These are phyloP conservation scores for Paracamarosporium sp. DNA, from an alignment of 2,329 filamentous ascomycete genomes.

Conservation along the genomic window DNA sequence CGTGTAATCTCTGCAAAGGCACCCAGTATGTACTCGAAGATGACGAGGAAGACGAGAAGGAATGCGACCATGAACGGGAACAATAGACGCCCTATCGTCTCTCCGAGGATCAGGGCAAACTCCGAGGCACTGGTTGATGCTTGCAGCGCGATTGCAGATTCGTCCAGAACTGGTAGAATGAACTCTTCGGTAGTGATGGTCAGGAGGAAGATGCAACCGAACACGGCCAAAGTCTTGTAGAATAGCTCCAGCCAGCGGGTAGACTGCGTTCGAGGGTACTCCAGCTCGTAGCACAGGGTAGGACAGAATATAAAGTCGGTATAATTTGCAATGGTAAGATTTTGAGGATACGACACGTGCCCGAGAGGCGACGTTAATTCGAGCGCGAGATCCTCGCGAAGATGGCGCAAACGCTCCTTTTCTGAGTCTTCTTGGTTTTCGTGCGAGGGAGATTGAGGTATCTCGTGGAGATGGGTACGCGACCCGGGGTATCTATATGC, in stretches of 20 bases:
- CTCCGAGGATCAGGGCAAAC: conserved; percentile 78
- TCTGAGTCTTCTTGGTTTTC: conserved; percentile 52
- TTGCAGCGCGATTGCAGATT: conserved; percentile 67
- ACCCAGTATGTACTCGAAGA: conserved; percentile 95
- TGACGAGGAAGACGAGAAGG: conserved; percentile 93
- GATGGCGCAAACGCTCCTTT: conserved; percentile 59
- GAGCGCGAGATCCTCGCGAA: conserved; percentile 85
- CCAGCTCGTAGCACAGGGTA: conserved; percentile 95
- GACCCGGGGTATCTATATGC: conserved; percentile 74
- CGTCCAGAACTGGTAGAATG: conserved; percentile 85
- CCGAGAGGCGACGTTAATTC: conserved; percentile 93
- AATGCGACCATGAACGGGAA: conserved; percentile 98
- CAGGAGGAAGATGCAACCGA: conserved; percentile 94
- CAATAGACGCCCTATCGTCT: conserved; percentile 88
- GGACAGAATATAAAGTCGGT: conserved; percentile 88
- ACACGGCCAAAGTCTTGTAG: conserved; percentile 86
- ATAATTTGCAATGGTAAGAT: conserved; percentile 84
- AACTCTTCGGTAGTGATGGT: conserved; percentile 93
- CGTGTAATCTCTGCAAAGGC: conserved; percentile 92
- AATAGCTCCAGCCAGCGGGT: conserved; percentile 82
- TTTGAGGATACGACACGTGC: conserved; percentile 86
- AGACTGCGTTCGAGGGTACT: conserved; percentile 82
- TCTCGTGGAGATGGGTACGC: conserved; percentile 59
- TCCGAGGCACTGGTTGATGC: conserved; percentile 63
- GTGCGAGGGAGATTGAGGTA: conserved; percentile 53